Conservation (phyloP, 1,139 yeast species). For the Lodderomyces orthopsilosis region DNA sequence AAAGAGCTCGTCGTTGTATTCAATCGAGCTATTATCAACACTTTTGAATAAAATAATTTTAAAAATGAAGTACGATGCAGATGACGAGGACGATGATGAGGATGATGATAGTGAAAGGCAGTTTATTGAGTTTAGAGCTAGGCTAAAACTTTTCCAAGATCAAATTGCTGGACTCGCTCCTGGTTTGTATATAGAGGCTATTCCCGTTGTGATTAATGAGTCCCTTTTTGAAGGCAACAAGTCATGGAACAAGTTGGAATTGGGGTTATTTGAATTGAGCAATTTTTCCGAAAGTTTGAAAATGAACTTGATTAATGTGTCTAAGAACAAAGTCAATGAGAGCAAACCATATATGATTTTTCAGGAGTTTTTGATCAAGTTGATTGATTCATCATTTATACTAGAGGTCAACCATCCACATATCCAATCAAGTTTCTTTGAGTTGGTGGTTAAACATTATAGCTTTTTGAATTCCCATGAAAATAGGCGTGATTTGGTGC, state of each 20-base stretch:
- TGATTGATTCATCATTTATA: conserved; percentile 56
- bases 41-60: conserved; percentile 67
- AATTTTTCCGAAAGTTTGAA: conserved; percentile 78
- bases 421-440: conserved; percentile 79
- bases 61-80: conserved; percentile 78
- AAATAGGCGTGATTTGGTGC: conserved; percentile 50
- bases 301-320: conserved; percentile 66
- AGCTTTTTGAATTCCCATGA: conserved; percentile 53
- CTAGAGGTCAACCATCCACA: conserved; percentile 65
- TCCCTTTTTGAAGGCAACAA: conserved; percentile 39
- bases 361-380: conserved; percentile 61
- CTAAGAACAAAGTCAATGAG: conserved; percentile 57
- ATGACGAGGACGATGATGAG: conserved; percentile 48
- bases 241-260: conserved; percentile 81
- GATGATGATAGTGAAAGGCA: conserved; percentile 70
- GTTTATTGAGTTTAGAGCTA: conserved; percentile 72
- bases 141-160: conserved; percentile 78
- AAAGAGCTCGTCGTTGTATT: conserved; percentile 40
- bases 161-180: conserved; percentile 76
- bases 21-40: conserved; percentile 54
- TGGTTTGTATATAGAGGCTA: conserved; percentile 65
- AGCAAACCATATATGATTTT: conserved; percentile 62
- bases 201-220: conserved; percentile 64
- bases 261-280: conserved; percentile 79
- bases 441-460: conserved; percentile 77